These are phyloP conservation scores for Coemansia sp. DNA, from an alignment of 192 early-diverging fungal genomes.

Conservation along the genomic window DNA sequence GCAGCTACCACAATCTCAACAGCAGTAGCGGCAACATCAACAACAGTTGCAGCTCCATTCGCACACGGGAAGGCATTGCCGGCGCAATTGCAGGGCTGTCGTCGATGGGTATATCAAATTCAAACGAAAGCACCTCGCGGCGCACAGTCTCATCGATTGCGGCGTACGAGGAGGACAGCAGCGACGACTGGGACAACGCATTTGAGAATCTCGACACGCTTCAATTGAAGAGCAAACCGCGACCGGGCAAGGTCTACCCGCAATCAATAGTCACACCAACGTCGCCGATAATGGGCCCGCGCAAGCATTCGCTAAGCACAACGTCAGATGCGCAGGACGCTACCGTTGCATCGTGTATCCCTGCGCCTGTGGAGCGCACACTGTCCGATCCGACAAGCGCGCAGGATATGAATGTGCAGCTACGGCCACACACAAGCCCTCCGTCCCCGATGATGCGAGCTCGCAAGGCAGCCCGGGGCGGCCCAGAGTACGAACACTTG, in stretches of 20 bases:
- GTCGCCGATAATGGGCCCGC: constrained; percentile 34
- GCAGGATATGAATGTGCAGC: constrained; percentile 9
- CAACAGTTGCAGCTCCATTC: constrained; percentile 43
- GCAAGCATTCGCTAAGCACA: constrained; percentile 45
- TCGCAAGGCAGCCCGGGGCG: constrained; percentile 11
- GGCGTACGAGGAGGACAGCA: constrained; percentile 54
- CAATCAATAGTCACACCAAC: constrained; percentile 42
- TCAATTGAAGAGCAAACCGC: constrained; percentile 34
- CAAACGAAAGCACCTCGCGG: constrained; percentile 43
- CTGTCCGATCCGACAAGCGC: constrained; percentile 35
- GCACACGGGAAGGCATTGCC: constrained; percentile 47
- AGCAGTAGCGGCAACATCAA: constrained; percentile 34
- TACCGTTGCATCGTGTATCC: constrained; percentile 11
- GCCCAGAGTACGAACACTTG: constrained; percentile 7
- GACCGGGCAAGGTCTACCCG: constrained; percentile 33
- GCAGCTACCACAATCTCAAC: constrained; percentile 29
- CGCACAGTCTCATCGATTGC: constrained; percentile 56
- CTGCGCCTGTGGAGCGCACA: constrained; percentile 30
- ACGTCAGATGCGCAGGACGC: constrained; percentile 26
- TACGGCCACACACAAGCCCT: constrained; percentile 48
- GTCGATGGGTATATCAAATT: constrained; percentile 53
- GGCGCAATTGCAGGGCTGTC: constrained; percentile 51
- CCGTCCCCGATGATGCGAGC: constrained; percentile 42
- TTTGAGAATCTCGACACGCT: constrained; percentile 55
- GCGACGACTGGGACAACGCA: constrained; percentile 57